phyloP scores from a whole-genome alignment of 2,329 filamentous ascomycete genomes.

The Ploettnerulaceae sp. region DNA sequence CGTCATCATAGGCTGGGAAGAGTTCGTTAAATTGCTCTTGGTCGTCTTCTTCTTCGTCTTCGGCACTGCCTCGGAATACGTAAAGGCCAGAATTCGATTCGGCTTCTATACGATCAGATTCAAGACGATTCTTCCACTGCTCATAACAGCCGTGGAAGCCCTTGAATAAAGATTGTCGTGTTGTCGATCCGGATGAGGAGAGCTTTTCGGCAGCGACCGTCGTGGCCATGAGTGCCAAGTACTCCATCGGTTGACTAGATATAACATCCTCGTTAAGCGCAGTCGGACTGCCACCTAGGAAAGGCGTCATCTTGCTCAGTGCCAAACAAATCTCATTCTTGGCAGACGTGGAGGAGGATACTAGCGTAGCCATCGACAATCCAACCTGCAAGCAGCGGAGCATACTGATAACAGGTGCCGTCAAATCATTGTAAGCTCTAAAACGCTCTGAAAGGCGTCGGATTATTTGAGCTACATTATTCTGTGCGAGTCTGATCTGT shows the following conservation, averaged over 20 bases:
- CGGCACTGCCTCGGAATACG: slow-evolving; percentile 71
- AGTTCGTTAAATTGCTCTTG: slow-evolving; percentile 71
- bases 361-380: slow-evolving; percentile 51
- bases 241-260: slow-evolving; percentile 39
- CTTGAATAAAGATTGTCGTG: slow-evolving; percentile 55
- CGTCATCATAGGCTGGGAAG: slow-evolving; percentile 71
- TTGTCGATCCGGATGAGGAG: slow-evolving; percentile 37
- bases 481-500: slow-evolving; percentile 41
- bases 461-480: slow-evolving; percentile 64
- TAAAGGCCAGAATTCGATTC: slow-evolving; percentile 74
- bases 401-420: slow-evolving; percentile 70
- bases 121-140: slow-evolving; percentile 74
- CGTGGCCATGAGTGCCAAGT: slow-evolving; percentile 45
- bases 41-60: slow-evolving; percentile 70
- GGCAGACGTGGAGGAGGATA: slow-evolving; percentile 6
- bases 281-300: slow-evolving; percentile 44
- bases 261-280: slow-evolving; percentile 15
- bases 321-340: slow-evolving; percentile 13
- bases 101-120: slow-evolving; percentile 69
- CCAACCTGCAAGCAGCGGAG: slow-evolving; percentile 75
- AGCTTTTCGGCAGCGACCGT: slow-evolving; percentile 46
- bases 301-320: slow-evolving; percentile 48
- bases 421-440: slow-evolving; percentile 79
- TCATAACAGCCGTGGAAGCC: slow-evolving; percentile 69
- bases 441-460: slow-evolving; percentile 65